phyloP scores from a whole-genome alignment of 768 basidiomycete genomes.

The Leccinum fibrillosum region DNA sequence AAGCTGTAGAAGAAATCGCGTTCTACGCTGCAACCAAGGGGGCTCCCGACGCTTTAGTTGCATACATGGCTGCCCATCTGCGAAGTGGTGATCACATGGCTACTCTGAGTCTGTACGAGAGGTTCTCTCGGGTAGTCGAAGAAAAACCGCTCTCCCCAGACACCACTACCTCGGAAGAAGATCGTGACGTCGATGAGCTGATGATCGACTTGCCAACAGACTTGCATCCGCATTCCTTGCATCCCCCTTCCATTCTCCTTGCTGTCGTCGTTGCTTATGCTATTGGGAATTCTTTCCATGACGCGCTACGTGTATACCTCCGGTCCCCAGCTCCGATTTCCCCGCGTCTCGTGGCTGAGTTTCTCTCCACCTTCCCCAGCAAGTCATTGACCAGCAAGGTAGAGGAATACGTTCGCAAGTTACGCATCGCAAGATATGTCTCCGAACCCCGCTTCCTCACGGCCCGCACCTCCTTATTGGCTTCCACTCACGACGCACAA shows the following conservation, averaged over 20 bases:
- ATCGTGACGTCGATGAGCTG: slow-evolving; percentile 25
- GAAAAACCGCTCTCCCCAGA: slow-evolving; percentile 19
- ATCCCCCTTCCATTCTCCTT: slow-evolving; percentile 42
- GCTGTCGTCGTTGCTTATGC: slow-evolving; percentile 60
- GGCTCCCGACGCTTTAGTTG: slow-evolving; percentile 45
- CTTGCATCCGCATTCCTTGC: slow-evolving; percentile 8
- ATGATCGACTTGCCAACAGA: slow-evolving; percentile 20
- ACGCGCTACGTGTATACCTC: slow-evolving; percentile 46
- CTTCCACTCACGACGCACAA: slow-evolving; percentile 29
- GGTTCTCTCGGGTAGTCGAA: slow-evolving; percentile 29
- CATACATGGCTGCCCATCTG: slow-evolving; percentile 48
- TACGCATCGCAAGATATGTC: slow-evolving; percentile 52
- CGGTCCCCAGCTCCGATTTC: slow-evolving; percentile 37
- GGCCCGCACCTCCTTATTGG: slow-evolving; percentile 48
- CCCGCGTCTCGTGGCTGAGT: slow-evolving; percentile 32
- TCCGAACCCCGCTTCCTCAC: slow-evolving; percentile 47
- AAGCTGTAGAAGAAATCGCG: slow-evolving; percentile 45
- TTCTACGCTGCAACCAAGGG: slow-evolving; percentile 44
- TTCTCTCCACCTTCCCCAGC: slow-evolving; percentile 39
- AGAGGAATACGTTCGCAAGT: slow-evolving; percentile 42
- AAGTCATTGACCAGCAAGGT: slow-evolving; percentile 40
- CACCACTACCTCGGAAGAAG: slow-evolving; percentile 8
- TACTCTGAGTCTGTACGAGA: slow-evolving; percentile 44
- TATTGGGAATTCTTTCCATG: slow-evolving; percentile 53
- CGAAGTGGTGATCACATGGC: slow-evolving; percentile 36